phyloP scores from a whole-genome alignment of 108 stramenopile genomes.

The Cylindrotheca closterium region DNA sequence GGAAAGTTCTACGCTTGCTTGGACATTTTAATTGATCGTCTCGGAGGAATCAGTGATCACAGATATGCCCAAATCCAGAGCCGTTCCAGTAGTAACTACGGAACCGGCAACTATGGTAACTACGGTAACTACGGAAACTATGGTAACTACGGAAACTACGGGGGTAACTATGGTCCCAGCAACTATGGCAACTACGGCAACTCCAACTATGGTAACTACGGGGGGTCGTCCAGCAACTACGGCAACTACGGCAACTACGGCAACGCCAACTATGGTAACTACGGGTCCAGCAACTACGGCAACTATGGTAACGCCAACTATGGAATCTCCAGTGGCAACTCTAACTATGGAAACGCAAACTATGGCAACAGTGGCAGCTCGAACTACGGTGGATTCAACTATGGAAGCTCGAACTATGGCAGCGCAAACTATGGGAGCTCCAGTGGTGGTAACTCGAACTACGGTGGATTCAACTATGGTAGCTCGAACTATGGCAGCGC shows the following conservation, averaged over 20 bases:
- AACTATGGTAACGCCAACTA: neutral
- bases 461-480: too few species aligned
- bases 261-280: neutral
- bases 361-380: neutral
- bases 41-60: conserved; percentile 17
- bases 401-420: too few species aligned
- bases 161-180: neutral
- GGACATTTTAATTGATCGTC: conserved; percentile 12
- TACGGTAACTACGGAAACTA: neutral
- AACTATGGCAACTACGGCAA: neutral
- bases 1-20: conserved; percentile 17
- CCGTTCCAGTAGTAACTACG: conserved; percentile 1
- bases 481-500: too few species aligned
- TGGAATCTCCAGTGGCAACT: neutral
- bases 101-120: neutral
- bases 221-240: neutral
- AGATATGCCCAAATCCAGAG: conserved; percentile 4
- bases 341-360: neutral
- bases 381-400: too few species aligned
- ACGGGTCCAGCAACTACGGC: neutral
- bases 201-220: neutral
- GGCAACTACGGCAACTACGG: neutral
- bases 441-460: too few species aligned
- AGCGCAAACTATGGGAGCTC: too few species aligned
- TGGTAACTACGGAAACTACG: neutral